Evolutionary conservation across 306 rosid genomes (phyloP), one percentile per base, ranked within the genome.

Genomic region (Glycine tomentella): DNA sequence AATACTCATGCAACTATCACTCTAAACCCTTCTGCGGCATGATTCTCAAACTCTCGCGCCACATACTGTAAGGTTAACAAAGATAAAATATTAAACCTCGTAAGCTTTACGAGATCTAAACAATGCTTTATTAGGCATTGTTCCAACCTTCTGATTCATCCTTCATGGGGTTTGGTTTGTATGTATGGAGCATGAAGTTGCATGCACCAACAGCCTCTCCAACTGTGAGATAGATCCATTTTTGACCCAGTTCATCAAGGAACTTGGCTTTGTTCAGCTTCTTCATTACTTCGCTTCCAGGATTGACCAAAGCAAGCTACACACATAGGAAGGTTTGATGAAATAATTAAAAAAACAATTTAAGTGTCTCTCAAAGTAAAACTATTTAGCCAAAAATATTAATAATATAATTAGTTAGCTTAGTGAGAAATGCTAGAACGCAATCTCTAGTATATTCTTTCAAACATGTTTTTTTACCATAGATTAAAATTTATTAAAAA

Each of bases 151-250:
- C 91, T 51, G 90, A 72, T 85, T 90, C 91, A 75, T 76, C 93
- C 76, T 89, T 95, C 72, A 15, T 46, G 11, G 77, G 65, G 78
- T 74, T 80, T 0, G 93, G 72, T 80, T 92, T 90, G 84, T 78
- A 74, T 1, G 90, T 31, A 44, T 87, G 90, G 79, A 93, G 92
- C 93, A 88, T 87, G 82, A 66, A 91, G 79, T 85, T 92, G 89
- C 99, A 95, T 66, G 92, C 97, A 76, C 88, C 91, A 53, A 93
- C 99, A 14, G 99, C 99, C 78, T 93, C 99, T 51, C 84, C 98
- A 42, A 93, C 96, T 7, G 98, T 93, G 58, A 95, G 87, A 84
- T 79, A 90, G 51, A 95, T 79, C 99, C 99, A 91, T 46, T 88
- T 85, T 8, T 90, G 92, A 4, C 98, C 99, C 13, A 95, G 80